phyloP scores from a whole-genome alignment of 2,329 filamentous ascomycete species.

The Penicillium palitans region DNA sequence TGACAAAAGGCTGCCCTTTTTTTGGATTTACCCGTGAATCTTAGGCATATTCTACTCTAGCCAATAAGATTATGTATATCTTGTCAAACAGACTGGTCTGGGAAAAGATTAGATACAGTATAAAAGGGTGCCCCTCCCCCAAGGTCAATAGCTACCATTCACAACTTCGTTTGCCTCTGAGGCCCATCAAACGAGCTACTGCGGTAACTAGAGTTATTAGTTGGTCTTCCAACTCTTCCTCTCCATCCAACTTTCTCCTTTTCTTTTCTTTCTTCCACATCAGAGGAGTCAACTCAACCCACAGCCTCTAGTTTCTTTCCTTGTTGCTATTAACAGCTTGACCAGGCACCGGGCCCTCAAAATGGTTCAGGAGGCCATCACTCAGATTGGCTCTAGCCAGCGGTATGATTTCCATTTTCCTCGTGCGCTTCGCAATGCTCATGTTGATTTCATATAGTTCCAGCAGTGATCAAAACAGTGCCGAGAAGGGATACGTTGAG shows the following conservation, averaged over 20 bases:
- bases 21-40: not conserved
- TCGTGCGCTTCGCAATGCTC: not conserved
- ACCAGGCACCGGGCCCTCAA: not conserved
- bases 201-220: no score
- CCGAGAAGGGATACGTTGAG: slow-evolving; percentile 23
- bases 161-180: not conserved
- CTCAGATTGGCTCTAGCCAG: slow-evolving; percentile 1
- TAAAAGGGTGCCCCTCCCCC: slow-evolving; percentile 11
- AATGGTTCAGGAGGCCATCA: slow-evolving; percentile 17
- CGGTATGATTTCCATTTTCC: slow-evolving; percentile 1
- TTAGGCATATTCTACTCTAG: not conserved
- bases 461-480: slow-evolving; percentile 10
- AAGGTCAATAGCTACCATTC: not conserved
- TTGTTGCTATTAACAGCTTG: not conserved
- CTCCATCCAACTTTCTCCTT: not conserved
- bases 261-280: not conserved
- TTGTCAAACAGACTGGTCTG: slow-evolving; percentile 10
- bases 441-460: slow-evolving; percentile 6
- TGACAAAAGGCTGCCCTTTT: not conserved
- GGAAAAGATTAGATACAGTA: not conserved
- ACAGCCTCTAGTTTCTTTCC: not conserved
- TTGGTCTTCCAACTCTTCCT: not conserved
- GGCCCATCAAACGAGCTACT: not conserved
- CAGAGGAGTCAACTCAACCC: not conserved
- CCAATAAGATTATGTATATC: slow-evolving; percentile 5